Evolutionary conservation across 208 protist genomes (phyloP).

Genomic region (Leishmania major): DNA sequence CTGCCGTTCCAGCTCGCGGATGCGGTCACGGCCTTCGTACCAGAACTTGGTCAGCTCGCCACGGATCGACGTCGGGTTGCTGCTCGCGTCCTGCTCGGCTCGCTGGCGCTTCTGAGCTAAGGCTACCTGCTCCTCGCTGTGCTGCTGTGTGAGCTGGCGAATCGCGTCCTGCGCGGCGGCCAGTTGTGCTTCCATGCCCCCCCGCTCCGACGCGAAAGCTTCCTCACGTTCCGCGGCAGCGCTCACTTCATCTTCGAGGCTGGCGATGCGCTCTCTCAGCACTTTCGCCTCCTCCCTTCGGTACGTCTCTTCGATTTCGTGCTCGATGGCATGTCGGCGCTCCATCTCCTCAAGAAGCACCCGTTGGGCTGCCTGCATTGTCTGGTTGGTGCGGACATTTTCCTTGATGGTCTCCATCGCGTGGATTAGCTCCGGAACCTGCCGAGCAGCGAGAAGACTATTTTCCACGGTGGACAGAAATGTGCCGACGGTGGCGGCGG

Average conservation of each 20-base stretch:
- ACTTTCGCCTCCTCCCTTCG: slow-evolving; percentile 20
- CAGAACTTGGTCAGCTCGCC: slow-evolving; percentile 72
- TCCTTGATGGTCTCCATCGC: slow-evolving; percentile 37
- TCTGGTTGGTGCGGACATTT: slow-evolving; percentile 23
- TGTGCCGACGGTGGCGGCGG: slow-evolving; percentile 17
- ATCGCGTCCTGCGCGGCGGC: slow-evolving; percentile 21
- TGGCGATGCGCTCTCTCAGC: slow-evolving; percentile 26
- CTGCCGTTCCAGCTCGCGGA: slow-evolving; percentile 45
- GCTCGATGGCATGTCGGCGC: slow-evolving; percentile 22
- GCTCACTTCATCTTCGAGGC: slow-evolving; percentile 18
- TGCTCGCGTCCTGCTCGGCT: slow-evolving; percentile 40
- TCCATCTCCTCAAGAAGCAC: slow-evolving; percentile 32
- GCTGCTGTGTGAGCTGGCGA: slow-evolving; percentile 32
- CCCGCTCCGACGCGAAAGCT: slow-evolving; percentile 14
- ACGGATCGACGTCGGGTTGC: slow-evolving; percentile 60
- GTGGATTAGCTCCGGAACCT: slow-evolving; percentile 29
- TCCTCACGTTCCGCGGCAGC: slow-evolving; percentile 29
- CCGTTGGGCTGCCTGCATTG: slow-evolving; percentile 23
- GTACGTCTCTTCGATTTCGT: slow-evolving; percentile 27
- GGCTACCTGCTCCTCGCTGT: slow-evolving; percentile 28
- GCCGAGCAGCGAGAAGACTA: slow-evolving; percentile 20
- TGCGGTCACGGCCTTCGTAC: slow-evolving; percentile 60
- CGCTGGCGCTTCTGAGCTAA: slow-evolving; percentile 52
- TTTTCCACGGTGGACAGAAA: slow-evolving; percentile 37
- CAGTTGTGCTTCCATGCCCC: slow-evolving; percentile 23